phyloP scores from a whole-genome alignment of 495 filamentous ascomycete species.

The Penicillium angulare region DNA sequence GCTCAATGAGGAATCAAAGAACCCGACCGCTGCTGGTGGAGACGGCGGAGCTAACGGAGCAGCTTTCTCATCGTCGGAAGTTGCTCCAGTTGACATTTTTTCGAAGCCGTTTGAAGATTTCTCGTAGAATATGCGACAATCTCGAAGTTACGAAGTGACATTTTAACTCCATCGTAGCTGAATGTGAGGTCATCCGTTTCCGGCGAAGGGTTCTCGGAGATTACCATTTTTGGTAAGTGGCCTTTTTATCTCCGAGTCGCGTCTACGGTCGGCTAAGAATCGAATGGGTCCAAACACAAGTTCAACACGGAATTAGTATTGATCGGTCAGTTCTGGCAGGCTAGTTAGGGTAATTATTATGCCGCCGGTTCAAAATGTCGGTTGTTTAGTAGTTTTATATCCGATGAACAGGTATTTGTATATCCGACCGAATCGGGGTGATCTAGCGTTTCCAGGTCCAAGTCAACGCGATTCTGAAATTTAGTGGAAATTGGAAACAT shows the following conservation, averaged over 20 bases:
- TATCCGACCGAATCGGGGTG: background rate
- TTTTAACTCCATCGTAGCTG: background rate
- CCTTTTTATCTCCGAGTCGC: background rate
- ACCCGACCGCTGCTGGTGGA: too few species aligned
- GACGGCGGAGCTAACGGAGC: slow-evolving; percentile 35
- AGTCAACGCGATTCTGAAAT: too few species aligned
- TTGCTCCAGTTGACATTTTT: background rate
- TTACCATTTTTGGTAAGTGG: background rate
- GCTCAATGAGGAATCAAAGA: slow-evolving; percentile 50
- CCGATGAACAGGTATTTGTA: background rate
- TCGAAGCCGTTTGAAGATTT: background rate
- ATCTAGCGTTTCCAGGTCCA: too few species aligned
- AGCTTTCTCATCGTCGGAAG: background rate
- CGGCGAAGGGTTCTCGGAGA: background rate
- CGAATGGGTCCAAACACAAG: background rate
- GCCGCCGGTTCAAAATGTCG: background rate
- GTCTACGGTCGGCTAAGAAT: background rate
- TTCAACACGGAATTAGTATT: too few species aligned
- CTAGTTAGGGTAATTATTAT: background rate
- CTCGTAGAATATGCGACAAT: too few species aligned
- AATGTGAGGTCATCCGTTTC: background rate
- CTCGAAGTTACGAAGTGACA: too few species aligned
- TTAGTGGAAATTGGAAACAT: too few species aligned
- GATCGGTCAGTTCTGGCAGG: background rate
- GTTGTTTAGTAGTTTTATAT: background rate